Evolutionary conservation across 2,329 filamentous ascomycete genomes (phyloP).

Genomic region (Neopestalotiopsis rosae): DNA sequence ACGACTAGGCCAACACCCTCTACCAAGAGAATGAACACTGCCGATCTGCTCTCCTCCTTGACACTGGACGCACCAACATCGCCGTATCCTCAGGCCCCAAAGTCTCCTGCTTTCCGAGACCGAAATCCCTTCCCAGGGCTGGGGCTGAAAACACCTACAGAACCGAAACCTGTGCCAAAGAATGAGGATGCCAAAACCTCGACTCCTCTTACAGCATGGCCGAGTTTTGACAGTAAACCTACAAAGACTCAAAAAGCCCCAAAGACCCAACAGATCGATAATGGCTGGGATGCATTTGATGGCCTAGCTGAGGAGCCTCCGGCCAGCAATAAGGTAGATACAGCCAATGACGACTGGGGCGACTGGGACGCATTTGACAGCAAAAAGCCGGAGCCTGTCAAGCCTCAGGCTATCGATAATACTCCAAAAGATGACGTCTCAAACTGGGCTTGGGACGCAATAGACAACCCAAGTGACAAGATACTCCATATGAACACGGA

Average conservation of each 20-base stretch:
- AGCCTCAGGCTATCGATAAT: conserved; percentile 26
- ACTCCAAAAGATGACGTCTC: conserved; percentile 21
- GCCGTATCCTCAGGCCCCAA: conserved; percentile 53
- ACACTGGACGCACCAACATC: conserved; percentile 35
- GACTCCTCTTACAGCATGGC: conserved; percentile 51
- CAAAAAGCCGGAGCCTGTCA: conserved; percentile 20
- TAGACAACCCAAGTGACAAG: conserved; percentile 36
- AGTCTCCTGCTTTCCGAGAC: conserved; percentile 58
- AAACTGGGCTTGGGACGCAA: conserved; percentile 58
- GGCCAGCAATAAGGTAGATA: conserved; percentile 24
- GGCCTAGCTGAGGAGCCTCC: conserved; percentile 42
- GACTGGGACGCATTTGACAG: conserved; percentile 34
- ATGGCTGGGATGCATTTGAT: conserved; percentile 60
- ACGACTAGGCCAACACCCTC: conserved; percentile 26
- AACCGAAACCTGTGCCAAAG: conserved; percentile 34
- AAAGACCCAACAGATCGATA: conserved; percentile 36
- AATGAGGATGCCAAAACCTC: conserved; percentile 39
- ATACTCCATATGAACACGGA: conserved; percentile 33
- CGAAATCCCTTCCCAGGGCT: conserved; percentile 59
- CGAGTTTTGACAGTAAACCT: conserved; percentile 37
- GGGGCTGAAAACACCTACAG: conserved; percentile 49
- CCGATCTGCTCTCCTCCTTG: conserved; percentile 40
- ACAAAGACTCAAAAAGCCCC: conserved; percentile 16
- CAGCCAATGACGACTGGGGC: conserved; percentile 29
- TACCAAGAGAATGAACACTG: conserved; percentile 19